Conservation (phyloP, 2,329 filamentous ascomycete species). For the Penicillium olsonii region DNA sequence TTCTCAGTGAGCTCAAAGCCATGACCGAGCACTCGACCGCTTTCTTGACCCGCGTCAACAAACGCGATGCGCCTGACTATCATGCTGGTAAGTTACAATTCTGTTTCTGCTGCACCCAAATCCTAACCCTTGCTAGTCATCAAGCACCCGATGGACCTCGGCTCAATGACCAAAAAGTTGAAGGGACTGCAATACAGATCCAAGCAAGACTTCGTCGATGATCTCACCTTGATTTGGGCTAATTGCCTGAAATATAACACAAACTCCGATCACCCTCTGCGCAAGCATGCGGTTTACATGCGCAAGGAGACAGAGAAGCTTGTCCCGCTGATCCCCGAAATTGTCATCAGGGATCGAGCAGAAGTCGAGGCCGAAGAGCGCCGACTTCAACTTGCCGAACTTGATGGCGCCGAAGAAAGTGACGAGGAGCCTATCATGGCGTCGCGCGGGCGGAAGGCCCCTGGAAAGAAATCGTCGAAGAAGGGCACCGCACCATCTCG, state of each 20-base stretch:
- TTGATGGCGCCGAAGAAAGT: conserved; percentile 83
- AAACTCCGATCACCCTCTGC: conserved; percentile 79
- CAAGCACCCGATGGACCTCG: conserved; percentile 96
- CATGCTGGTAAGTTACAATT: conserved; percentile 69
- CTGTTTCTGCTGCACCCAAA: not conserved
- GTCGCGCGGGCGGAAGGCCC: conserved; percentile 86
- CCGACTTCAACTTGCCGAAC: conserved; percentile 78
- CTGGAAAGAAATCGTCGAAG: conserved; percentile 69
- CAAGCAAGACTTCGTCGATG: conserved; percentile 91
- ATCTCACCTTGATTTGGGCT: conserved; percentile 93
- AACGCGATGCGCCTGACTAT: conserved; percentile 95
- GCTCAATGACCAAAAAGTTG: conserved; percentile 97
- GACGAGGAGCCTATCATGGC: conserved; percentile 99
- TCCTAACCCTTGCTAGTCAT: conserved; percentile 63
- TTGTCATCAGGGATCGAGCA: conserved; percentile 83
- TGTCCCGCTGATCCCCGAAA: conserved; percentile 90
- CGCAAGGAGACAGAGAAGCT: conserved; percentile 96
- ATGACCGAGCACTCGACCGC: conserved; percentile 97
- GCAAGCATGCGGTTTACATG: conserved; percentile 95
- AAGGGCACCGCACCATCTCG: conserved; percentile 66
- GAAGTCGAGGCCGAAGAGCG: conserved; percentile 88
- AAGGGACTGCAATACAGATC: conserved; percentile 77
- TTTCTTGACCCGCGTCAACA: conserved; percentile 91
- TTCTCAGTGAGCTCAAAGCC: conserved; percentile 93
- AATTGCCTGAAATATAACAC: conserved; percentile 97